Conservation (phyloP, 2,329 filamentous ascomycete genomes). For the Emmonsiellopsis sp. region DNA sequence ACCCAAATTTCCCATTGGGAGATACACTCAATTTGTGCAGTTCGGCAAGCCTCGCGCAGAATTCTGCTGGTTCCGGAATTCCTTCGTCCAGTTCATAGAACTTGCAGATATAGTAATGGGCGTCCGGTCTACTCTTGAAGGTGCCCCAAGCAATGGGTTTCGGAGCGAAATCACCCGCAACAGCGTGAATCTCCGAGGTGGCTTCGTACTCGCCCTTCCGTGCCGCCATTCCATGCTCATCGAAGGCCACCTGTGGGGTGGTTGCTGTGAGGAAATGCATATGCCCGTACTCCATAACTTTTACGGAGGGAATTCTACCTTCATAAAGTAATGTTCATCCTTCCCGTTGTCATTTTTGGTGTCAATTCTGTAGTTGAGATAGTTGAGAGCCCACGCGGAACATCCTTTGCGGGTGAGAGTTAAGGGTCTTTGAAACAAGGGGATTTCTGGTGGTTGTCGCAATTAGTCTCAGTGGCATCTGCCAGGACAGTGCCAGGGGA, state of each 20-base stretch:
- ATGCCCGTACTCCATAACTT: neutral
- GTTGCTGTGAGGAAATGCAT: neutral
- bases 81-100: conserved; percentile 18
- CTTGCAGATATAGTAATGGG: conserved; percentile 23
- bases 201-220: conserved; percentile 23
- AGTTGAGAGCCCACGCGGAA: conserved; percentile 19
- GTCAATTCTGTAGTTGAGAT: conserved; percentile 14
- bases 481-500: neutral
- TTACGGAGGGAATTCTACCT: conserved; percentile 7
- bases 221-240: conserved; percentile 6
- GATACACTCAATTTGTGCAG: conserved; percentile 19
- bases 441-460: neutral
- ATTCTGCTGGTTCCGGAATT: conserved; percentile 16
- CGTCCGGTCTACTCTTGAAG: conserved; percentile 10
- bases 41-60: conserved; percentile 14
- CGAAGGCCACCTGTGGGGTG: conserved; percentile 1
- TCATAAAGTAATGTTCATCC: conserved; percentile 22
- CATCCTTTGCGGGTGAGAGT: conserved; percentile 12
- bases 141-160: conserved; percentile 18
- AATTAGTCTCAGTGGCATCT: neutral
- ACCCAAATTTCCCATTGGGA: conserved; percentile 27
- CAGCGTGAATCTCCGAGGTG: conserved; percentile 18
- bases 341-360: conserved; percentile 13
- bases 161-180: conserved; percentile 18
- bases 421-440: conserved; percentile 4